phyloP scores from a whole-genome alignment of 352 stramenopile species.

The Pythium biforme region DNA sequence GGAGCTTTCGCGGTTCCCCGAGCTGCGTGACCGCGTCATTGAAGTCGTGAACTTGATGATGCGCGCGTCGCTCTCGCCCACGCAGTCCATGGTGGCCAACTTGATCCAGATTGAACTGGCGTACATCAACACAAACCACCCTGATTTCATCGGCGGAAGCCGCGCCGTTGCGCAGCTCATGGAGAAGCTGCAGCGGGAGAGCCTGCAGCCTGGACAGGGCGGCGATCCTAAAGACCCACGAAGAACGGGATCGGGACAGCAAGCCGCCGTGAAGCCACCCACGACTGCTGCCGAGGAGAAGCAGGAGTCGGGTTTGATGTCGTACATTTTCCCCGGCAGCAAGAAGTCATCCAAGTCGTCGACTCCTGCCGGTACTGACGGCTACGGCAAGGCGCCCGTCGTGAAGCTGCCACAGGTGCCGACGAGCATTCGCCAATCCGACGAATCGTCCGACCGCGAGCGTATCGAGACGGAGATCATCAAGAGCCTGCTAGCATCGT shows the following conservation, averaged over 20 bases:
- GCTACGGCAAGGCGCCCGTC: slow-evolving; percentile 52
- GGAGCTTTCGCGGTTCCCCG: slow-evolving; percentile 94
- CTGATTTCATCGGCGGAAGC: slow-evolving; percentile 98
- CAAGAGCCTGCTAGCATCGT: slow-evolving; percentile 95
- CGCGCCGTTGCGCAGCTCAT: slow-evolving; percentile 94
- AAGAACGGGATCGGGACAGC: slow-evolving; percentile 27
- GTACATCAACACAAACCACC: slow-evolving; percentile 99
- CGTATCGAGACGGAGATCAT: slow-evolving; percentile 98
- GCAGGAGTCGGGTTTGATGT: slow-evolving; percentile 68
- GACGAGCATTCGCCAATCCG: slow-evolving; percentile 94
- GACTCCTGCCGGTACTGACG: slow-evolving; percentile 18
- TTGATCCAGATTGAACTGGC: slow-evolving; percentile 98
- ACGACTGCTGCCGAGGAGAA: slow-evolving; percentile 49
- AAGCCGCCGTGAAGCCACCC: slow-evolving; percentile 14
- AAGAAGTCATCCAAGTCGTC: slow-evolving; percentile 37
- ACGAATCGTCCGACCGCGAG: slow-evolving; percentile 95
- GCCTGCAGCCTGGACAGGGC: slow-evolving; percentile 30
- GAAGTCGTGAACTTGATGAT: slow-evolving; percentile 93
- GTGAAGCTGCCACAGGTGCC: slow-evolving; percentile 96
- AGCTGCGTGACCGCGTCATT: slow-evolving; percentile 94
- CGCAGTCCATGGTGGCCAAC: slow-evolving; percentile 96
- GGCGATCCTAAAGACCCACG: slow-evolving; percentile 58
- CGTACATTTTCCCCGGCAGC: slow-evolving; percentile 68
- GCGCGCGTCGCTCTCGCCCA: slow-evolving; percentile 71
- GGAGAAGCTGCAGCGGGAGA: slow-evolving; percentile 92